Percentiles rank a stretch among this genome's conserved stretches.
These are phyloP conservation scores for Tulasnella sp. DNA, from an alignment of 768 basidiomycete genomes.

Conservation along the genomic window DNA sequence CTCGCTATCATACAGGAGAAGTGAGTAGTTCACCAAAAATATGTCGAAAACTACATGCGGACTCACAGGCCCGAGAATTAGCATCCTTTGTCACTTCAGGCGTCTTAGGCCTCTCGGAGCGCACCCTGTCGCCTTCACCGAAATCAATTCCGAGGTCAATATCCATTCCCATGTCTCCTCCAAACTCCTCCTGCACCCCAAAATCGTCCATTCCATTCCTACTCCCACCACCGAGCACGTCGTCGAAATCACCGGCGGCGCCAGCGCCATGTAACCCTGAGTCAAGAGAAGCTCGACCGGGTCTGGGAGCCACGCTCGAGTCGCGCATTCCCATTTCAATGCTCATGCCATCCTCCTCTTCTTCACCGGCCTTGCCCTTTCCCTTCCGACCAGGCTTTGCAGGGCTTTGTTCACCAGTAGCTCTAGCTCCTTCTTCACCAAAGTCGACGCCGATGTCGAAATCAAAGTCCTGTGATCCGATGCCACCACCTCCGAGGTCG, in stretches of 20 bases:
- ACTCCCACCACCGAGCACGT: constrained; percentile 16
- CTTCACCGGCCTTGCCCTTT: neutral
- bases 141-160: constrained; percentile 64
- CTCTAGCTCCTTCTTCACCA: constrained; percentile 36
- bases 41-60: constrained; percentile 37
- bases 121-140: constrained; percentile 36
- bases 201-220: constrained; percentile 19
- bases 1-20: constrained; percentile 41
- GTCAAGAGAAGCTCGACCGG: constrained; percentile 44
- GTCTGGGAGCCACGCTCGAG: constrained; percentile 36
- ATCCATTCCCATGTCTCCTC: constrained; percentile 30
- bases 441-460: constrained; percentile 70
- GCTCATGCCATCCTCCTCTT: constrained; percentile 47
- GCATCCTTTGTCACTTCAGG: constrained; percentile 32
- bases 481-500: constrained; percentile 68
- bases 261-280: constrained; percentile 45
- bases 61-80: constrained; percentile 43
- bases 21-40: neutral
- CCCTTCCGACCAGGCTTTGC: constrained; percentile 18
- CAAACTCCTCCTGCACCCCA: constrained; percentile 20
- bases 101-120: constrained; percentile 5
- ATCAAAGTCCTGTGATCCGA: constrained; percentile 76
- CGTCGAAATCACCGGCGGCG: constrained; percentile 34
- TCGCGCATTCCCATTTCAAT: constrained; percentile 65
- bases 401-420: constrained; percentile 28